Base-by-base conservation (phyloP, 345 rosid genomes). In the Cardamine occulta region DNA sequence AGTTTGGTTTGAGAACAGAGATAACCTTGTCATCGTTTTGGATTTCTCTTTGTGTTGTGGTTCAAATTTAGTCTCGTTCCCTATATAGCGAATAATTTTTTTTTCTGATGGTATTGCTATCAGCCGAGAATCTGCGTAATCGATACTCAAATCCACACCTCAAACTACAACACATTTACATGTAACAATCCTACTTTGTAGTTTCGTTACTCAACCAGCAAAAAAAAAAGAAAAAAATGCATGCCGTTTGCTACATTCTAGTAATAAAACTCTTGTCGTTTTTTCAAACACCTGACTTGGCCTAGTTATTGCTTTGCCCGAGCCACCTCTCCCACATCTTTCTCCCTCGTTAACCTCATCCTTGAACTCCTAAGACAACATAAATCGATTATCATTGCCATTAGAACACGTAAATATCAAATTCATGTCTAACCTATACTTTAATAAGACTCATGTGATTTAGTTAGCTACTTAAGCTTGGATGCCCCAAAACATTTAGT, bases 361-460 rank as follows among this genome's bases (percentile, higher is more conserved):
- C 17, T 65, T 19, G 5, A 47, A 65, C 44, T 65, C 57, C 70
- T 65, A 65, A 63, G 23, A 42, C 52, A 63, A 8, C 52, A 24
- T 63, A 24, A 42, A 13, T 63, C 26, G 8, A 63, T 63, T 24
- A 42, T 14, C 29, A 39, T 21, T 11, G 12, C 17, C 13, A 23
- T 61, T 37, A 39, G 48, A 7, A 15, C 54, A 19, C 32, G 9
- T 14, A 3, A 39, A 7, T 13, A 40, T 17, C 19, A 61, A 8
- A 56, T 31, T 56, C 23, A 56, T 14, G 24, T 18, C 7, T 3
- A 35, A 35, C 12, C 4, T 14, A 14, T 26, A 26, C 12, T 55
- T 55, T 13, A 4, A 32, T 8, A 7, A 14, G 47, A 62, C 19
- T 59, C 10, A 3, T 8, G 9, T 62, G 14, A 40, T 3, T 6